Percentiles rank a stretch among this genome's conserved stretches.
Conservation (phyloP, 1,284 basidiomycete species). For the Cerioporus squamosus region DNA sequence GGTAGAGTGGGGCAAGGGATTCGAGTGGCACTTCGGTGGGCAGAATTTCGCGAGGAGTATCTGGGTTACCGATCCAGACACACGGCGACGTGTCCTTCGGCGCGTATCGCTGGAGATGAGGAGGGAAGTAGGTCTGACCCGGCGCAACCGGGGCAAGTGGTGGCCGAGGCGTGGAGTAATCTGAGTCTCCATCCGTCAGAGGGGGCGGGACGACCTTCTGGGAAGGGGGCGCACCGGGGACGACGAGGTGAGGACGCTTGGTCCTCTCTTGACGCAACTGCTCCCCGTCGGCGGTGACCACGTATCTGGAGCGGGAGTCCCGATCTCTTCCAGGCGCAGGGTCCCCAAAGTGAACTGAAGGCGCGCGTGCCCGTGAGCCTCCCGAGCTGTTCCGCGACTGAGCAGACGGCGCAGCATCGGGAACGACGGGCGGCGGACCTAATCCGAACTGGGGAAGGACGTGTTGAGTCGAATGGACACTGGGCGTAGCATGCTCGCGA, state of each 20-base stretch:
- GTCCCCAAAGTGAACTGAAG: slow-evolving; percentile 7
- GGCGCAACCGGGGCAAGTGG: not conserved
- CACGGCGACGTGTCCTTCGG: not conserved
- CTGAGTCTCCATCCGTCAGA: slow-evolving; percentile 7
- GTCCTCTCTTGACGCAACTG: slow-evolving; percentile 22
- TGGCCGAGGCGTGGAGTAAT: slow-evolving; percentile 16
- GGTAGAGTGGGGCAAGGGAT: not conserved
- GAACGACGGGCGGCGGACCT: not conserved
- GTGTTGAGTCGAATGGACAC: not conserved
- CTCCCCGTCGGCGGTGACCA: slow-evolving; percentile 5
- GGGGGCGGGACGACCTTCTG: slow-evolving; percentile 24
- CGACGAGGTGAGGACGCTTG: slow-evolving; percentile 23
- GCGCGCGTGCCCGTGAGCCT: slow-evolving; percentile 1
- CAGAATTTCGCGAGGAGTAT: not conserved
- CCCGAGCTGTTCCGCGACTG: slow-evolving; percentile 7
- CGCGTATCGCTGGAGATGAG: not conserved
- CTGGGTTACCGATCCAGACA: not conserved
- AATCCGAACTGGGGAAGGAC: not conserved
- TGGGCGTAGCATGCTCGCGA: slow-evolving; percentile 7
- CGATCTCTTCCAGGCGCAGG: not conserved
- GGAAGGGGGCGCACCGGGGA: slow-evolving; percentile 29
- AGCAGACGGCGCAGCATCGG: not conserved
- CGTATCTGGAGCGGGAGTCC: slow-evolving; percentile 4
- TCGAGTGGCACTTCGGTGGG: slow-evolving; percentile 5
- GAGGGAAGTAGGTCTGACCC: not conserved